Conservation (phyloP, 1,139 yeast species). For the Torulaspora globosa region DNA sequence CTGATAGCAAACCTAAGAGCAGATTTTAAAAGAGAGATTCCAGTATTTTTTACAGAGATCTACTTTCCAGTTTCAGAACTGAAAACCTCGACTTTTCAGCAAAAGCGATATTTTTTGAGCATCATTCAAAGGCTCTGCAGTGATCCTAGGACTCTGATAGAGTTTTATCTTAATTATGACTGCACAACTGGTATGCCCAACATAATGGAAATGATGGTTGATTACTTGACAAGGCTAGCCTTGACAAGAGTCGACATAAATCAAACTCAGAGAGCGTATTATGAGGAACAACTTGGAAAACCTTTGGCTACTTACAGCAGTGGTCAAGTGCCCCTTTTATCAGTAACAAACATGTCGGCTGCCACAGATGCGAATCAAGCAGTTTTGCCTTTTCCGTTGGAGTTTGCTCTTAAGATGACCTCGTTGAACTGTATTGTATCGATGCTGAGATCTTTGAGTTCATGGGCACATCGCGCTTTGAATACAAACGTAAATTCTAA, state of each 20-base stretch:
- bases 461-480: constrained; percentile 84
- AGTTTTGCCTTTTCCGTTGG: constrained; percentile 58
- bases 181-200: constrained; percentile 85
- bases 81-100: constrained; percentile 88
- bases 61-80: constrained; percentile 92
- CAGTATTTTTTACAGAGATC: constrained; percentile 87
- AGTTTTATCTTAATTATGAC: constrained; percentile 89
- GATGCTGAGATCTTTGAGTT: constrained; percentile 70
- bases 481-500: constrained; percentile 29
- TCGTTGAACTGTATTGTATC: constrained; percentile 80
- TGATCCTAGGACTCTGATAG: constrained; percentile 88
- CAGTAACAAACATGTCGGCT: constrained; percentile 60
- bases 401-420: constrained; percentile 77
- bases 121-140: constrained; percentile 75
- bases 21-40: constrained; percentile 87
- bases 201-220: constrained; percentile 76
- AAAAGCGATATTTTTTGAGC: constrained; percentile 78
- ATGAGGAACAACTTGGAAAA: constrained; percentile 54
- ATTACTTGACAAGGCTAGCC: constrained; percentile 70
- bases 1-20: constrained; percentile 76
- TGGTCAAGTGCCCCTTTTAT: constrained; percentile 66
- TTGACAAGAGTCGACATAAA: constrained; percentile 69
- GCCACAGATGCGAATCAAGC: constrained; percentile 62
- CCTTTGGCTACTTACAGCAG: constrained; percentile 73
- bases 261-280: constrained; percentile 61